Evolutionary conservation across 2,329 filamentous ascomycete genomes (phyloP).

Genomic region (Colletotrichum higginsianum): DNA sequence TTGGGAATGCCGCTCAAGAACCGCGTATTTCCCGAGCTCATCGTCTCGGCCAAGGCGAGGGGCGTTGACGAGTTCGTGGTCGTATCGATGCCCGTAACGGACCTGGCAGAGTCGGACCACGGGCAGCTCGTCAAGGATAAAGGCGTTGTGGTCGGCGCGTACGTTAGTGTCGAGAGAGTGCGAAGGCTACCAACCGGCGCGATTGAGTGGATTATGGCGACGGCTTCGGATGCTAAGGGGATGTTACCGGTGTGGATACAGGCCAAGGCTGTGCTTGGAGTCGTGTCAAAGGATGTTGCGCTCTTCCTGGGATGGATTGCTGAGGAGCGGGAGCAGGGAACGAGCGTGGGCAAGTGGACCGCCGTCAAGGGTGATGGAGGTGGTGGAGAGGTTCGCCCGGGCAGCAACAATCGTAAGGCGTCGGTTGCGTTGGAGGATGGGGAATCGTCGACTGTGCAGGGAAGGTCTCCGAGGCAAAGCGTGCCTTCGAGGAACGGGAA

Average conservation of each 20-base stretch:
- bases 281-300: constrained; percentile 80
- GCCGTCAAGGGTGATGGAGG: constrained; percentile 36
- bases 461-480: constrained; percentile 33
- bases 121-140: constrained; percentile 57
- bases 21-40: constrained; percentile 77
- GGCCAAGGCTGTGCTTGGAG: constrained; percentile 72
- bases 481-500: constrained; percentile 30
- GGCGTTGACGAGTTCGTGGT: constrained; percentile 65
- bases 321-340: constrained; percentile 55
- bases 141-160: constrained; percentile 69
- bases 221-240: constrained; percentile 79
- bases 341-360: constrained; percentile 41
- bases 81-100: constrained; percentile 69
- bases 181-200: constrained; percentile 59
- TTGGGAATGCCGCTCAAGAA: constrained; percentile 70
- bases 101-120: constrained; percentile 54
- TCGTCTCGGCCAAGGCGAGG: constrained; percentile 68
- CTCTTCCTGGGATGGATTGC: constrained; percentile 76
- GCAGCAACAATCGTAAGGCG: constrained; percentile 11
- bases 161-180: constrained; percentile 77
- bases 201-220: constrained; percentile 85
- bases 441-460: constrained; percentile 33
- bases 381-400: constrained; percentile 13
- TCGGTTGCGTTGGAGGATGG: constrained; percentile 27
- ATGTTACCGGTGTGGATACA: constrained; percentile 77